These are phyloP conservation scores for Asterionellopsis glacialis DNA, from an alignment of 108 stramenopile species.

Conservation along the genomic window DNA sequence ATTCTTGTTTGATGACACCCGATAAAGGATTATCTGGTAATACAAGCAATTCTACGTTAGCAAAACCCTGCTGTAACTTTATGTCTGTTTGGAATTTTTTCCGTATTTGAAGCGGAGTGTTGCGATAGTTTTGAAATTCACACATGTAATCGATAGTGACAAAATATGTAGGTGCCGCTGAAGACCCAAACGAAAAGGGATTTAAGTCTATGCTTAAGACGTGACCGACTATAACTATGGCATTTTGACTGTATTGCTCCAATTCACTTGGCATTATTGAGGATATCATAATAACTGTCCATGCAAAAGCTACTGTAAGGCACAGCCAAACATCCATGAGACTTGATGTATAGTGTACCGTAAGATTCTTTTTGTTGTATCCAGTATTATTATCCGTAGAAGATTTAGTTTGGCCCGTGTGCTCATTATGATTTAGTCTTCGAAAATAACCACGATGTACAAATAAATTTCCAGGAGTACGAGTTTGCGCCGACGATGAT, in stretches of 20 bases:
- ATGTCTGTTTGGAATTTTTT: slow-evolving; percentile 37
- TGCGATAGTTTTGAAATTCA: slow-evolving; percentile 3
- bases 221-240: slow-evolving; percentile 27
- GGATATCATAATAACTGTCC: slow-evolving; percentile 31
- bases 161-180: slow-evolving; percentile 44
- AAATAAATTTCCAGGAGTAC: too few relatives aligned
- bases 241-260: slow-evolving; percentile 14
- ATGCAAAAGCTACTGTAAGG: slow-evolving; percentile 39
- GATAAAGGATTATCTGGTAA: slow-evolving; percentile 40
- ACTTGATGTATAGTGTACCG: too few relatives aligned
- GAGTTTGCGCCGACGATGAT: too few relatives aligned
- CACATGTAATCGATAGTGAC: slow-evolving; percentile 47
- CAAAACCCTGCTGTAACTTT: slow-evolving; percentile 48
- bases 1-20: slow-evolving; percentile 32
- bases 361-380: too few relatives aligned
- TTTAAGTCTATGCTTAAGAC: slow-evolving; percentile 31
- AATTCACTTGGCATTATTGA: slow-evolving; percentile 9
- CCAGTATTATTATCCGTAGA: too few relatives aligned
- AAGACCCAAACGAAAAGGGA: slow-evolving; percentile 20
- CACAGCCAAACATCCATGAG: slow-evolving; percentile 50
- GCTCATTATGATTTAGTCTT: too few relatives aligned
- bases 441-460: too few relatives aligned
- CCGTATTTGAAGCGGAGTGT: slow-evolving; percentile 36
- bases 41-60: slow-evolving; percentile 45
- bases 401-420: too few relatives aligned